Percentiles rank a stretch among this genome's conserved stretches.
These are phyloP conservation scores for Escovopsis sp. DNA, from an alignment of 2,329 filamentous ascomycete genomes.

Conservation along the genomic window DNA sequence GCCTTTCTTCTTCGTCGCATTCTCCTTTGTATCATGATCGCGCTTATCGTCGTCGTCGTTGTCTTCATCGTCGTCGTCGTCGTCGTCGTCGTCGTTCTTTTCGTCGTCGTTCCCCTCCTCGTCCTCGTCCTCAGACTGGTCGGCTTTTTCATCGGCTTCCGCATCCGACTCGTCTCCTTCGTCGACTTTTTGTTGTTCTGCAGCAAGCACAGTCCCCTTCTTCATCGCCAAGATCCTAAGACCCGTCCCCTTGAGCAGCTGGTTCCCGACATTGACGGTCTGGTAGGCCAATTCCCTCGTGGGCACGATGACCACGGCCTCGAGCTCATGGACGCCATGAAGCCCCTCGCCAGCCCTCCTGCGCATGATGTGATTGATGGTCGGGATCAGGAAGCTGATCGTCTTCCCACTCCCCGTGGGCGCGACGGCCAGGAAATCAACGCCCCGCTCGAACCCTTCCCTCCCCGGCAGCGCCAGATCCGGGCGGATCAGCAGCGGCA, in stretches of 20 bases:
- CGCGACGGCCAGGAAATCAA: constrained; percentile 77
- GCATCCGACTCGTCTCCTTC: constrained; percentile 26
- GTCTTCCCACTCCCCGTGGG: constrained; percentile 97
- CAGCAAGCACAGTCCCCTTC: constrained; percentile 63
- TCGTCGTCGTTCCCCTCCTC: constrained; percentile 12
- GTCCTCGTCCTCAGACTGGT: constrained; percentile 19
- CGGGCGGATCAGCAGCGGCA: constrained; percentile 61
- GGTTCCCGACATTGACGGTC: constrained; percentile 74
- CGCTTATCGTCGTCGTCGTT: constrained; percentile 21
- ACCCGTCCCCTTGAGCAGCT: constrained; percentile 60
- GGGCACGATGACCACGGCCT: constrained; percentile 59
- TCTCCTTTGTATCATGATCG: constrained; percentile 4
- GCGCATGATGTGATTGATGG: constrained; percentile 61
- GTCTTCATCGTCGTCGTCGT: constrained; percentile 13
- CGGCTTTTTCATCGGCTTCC: constrained; percentile 18
- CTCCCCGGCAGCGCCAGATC: constrained; percentile 30
- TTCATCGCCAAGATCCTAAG: constrained; percentile 69
- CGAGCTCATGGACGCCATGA: constrained; percentile 32
- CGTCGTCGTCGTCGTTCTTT: constrained; percentile 5
- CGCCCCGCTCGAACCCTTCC: constrained; percentile 19
- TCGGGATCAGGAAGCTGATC: constrained; percentile 76
- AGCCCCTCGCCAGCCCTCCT: constrained; percentile 23
- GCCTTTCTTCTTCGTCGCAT: constrained; percentile 10
- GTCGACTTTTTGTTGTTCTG: constrained; percentile 24
- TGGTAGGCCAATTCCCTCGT: constrained; percentile 68